Percentiles rank a stretch among this genome's conserved stretches.
Conservation (phyloP, 1,139 yeast species). For the Geotrichum bryndzae region DNA sequence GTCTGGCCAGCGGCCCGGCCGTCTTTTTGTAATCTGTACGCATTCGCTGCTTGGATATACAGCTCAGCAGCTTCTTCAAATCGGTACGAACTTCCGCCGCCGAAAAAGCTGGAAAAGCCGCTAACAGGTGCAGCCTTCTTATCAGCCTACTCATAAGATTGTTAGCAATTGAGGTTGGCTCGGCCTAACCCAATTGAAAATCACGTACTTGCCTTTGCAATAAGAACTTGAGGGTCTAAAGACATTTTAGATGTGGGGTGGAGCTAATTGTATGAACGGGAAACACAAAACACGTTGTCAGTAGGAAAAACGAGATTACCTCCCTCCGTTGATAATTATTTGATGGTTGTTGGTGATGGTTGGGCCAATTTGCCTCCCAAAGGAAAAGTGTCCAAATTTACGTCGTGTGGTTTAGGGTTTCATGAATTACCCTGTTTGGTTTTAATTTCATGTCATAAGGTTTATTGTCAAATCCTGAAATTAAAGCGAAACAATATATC, state of each 20-base stretch:
- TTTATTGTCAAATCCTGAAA: not conserved
- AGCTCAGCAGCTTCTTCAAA: constrained; percentile 90
- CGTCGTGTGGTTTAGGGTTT: not conserved
- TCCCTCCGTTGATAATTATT: not conserved
- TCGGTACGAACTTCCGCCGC: constrained; percentile 53
- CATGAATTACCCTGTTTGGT: not conserved
- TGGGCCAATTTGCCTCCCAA: not conserved
- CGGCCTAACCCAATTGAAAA: not conserved
- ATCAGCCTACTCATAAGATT: constrained; percentile 48
- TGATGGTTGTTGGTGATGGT: not conserved
- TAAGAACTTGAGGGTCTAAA: constrained; percentile 31
- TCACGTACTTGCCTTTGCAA: constrained; percentile 16
- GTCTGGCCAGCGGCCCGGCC: constrained; percentile 63
- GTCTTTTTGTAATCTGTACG: constrained; percentile 70
- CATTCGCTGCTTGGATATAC: constrained; percentile 85
- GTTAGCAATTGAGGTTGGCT: not conserved
- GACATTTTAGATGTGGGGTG: constrained; percentile 13
- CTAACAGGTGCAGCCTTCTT: constrained; percentile 63
- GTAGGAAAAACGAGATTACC: not conserved
- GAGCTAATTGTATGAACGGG: not conserved
- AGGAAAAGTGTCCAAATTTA: not conserved
- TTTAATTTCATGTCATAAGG: not conserved
- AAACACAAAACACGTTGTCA: not conserved
- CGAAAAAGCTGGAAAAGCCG: constrained; percentile 64
- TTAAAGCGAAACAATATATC: not conserved